Percentiles rank a stretch among this genome's conserved stretches.
Conservation (phyloP, 208 protist genomes). For the Trypanosoma boissoni region DNA sequence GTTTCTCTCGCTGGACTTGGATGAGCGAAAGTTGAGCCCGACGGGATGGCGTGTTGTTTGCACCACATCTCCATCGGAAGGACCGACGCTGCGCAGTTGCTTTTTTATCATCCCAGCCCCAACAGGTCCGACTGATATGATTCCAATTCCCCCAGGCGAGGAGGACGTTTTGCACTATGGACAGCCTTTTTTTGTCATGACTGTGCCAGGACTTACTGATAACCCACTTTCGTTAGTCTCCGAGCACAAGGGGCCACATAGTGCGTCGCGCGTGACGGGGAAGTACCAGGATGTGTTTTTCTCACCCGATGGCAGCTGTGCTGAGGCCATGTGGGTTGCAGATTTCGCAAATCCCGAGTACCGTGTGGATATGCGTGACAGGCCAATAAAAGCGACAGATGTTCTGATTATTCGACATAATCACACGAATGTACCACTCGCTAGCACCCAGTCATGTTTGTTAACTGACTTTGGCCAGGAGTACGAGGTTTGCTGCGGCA, state of each 20-base stretch:
- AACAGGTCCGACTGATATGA: slow-evolving; percentile 64
- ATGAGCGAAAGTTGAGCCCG: slow-evolving; percentile 46
- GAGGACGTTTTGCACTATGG: slow-evolving; percentile 87
- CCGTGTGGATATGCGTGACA: slow-evolving; percentile 83
- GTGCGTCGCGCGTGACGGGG: slow-evolving; percentile 59
- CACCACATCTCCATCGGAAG: slow-evolving; percentile 46
- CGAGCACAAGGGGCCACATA: slow-evolving; percentile 54
- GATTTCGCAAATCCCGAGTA: slow-evolving; percentile 77
- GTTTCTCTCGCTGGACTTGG: slow-evolving; percentile 80
- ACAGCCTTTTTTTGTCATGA: slow-evolving; percentile 86
- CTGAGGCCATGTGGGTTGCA: slow-evolving; percentile 67
- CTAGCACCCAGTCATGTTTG: slow-evolving; percentile 51
- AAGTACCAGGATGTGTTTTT: slow-evolving; percentile 83
- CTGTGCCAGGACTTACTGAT: slow-evolving; percentile 59
- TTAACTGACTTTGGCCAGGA: slow-evolving; percentile 86
- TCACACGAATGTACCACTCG: slow-evolving; percentile 72
- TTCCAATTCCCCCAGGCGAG: slow-evolving; percentile 70
- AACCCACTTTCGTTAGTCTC: slow-evolving; percentile 78
- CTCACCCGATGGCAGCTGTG: slow-evolving; percentile 68
- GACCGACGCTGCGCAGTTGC: slow-evolving; percentile 66
- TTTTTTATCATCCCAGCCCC: slow-evolving; percentile 70
- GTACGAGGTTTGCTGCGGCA: slow-evolving; percentile 71
- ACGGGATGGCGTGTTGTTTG: slow-evolving; percentile 71
- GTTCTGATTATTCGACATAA: slow-evolving; percentile 73
- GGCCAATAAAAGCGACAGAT: slow-evolving; percentile 68